Evolutionary conservation across 23 red algal genomes (phyloP), one percentile per base, ranked within the genome.

Genomic region (Cyanidioschyzon merolae): DNA sequence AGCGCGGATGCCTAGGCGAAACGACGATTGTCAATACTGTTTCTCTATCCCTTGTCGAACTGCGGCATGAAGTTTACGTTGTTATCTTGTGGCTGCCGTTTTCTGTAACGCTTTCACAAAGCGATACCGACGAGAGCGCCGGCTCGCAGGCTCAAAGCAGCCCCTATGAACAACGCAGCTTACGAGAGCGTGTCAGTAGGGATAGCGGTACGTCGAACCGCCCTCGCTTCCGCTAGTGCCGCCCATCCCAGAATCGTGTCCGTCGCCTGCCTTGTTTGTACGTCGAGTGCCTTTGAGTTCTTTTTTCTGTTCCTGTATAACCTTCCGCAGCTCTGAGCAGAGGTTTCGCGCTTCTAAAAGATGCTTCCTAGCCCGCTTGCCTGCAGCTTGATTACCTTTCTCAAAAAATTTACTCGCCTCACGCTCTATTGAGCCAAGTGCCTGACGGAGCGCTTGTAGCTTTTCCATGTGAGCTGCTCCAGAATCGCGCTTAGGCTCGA

Each of bases 321-420:
- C 16, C 30, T 71, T 71, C n/a, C 63, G 63, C 21, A 71, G 7
- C 63, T 71, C 63, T 25, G n/a, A 32, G 29, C 63, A 71, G 12
- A 71, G 63, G 63, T 35, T 25, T 27, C 32, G 21, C n/a, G 32
- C 32, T 27, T 71, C 63, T 27, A 35, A 32, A 7, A 71, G 63
- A 27, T 71, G 63, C 32, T 71, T 71, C 32, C 63, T 25, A 7
- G 63, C 32, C 29, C 63, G 63, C 29, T 7, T 71, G 63, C 63
- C 63, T 7, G 63, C 63, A 7, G 63, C 12, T 32, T 71, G 21
- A 35, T 71, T 71, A 15, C 63, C 63, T 35, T 32, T 35, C 3
- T 71, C 63, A 71, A 32, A 71, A 27, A 71, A 71, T 27, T 71
- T 71, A 27, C n/a, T 32, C 63, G 63, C 63, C 29, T 71, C 63